Base-by-base conservation (phyloP, 176 grass and related monocot genomes). In the Themeda triandra region DNA sequence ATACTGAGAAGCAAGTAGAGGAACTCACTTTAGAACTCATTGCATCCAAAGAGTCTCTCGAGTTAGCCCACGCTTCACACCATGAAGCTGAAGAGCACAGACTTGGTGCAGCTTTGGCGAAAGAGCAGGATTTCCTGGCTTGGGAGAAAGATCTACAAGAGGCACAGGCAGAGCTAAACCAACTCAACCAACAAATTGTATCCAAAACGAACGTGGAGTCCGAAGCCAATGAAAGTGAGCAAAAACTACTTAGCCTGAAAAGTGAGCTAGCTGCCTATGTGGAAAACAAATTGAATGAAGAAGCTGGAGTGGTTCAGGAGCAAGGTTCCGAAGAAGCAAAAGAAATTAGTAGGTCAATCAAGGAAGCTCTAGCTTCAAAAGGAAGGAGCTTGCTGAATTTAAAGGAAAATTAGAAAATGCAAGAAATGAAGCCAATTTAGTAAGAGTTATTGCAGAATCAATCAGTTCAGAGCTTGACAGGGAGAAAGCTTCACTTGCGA, bases 141-240 rank as follows among this genome's bases (percentile, higher is more conserved):
- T 95, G 93, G 96, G 93, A 95, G 68, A 92, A 90, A 81, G 93
- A 95, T 77, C 45, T 98, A 58, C 90, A 92, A 82, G 73, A 98
- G 73, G 88, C 80, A 87, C 85, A 89, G 73, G 89, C 90, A 35
- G 91, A 95, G 64, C 33, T 98, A 51, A 49, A 82, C 65, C 75
- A 82, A 71, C 86, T 98, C 82, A 92, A 85, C 18, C 63, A 93
- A 73, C 83, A 93, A 71, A 83, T 83, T 88, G 44, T 67, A 45
- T 85, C 89, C 64, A 94, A 87, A 77, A 90, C 66, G 31, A 88
- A 88, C 48, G 27, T 69, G 8, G 81, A 88, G 35, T 88, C 80
- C 23, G 75, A 95, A 85, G 63, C 92, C 65, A 73, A 93, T 45
- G 85, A 71, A 85, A 87, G 87, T 46, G 29, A 80, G 78, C 39